These are phyloP conservation scores for Aphanoascus verrucosus DNA, from an alignment of 2,329 filamentous ascomycete genomes.

Conservation along the genomic window DNA sequence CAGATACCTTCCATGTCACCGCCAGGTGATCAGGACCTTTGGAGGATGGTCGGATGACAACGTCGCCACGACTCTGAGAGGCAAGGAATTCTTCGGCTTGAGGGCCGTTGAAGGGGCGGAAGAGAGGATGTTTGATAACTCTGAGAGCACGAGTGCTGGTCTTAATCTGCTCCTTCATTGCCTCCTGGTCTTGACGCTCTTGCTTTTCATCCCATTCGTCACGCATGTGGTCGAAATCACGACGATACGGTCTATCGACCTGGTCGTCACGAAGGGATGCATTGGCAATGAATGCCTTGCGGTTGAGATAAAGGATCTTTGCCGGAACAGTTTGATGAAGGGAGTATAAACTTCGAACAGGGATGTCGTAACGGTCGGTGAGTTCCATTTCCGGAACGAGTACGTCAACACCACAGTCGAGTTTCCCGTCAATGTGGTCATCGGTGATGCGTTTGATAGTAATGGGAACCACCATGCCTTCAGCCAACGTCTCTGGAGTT, in stretches of 20 bases:
- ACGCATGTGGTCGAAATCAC: constrained; percentile 58
- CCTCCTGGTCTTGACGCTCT: constrained; percentile 71
- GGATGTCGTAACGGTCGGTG: constrained; percentile 56
- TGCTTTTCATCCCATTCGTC: constrained; percentile 80
- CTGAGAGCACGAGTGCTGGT: constrained; percentile 75
- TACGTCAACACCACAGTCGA: constrained; percentile 90
- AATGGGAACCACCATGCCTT: constrained; percentile 87
- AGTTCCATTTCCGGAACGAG: constrained; percentile 74
- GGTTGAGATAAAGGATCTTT: constrained; percentile 78
- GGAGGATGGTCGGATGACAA: constrained; percentile 88
- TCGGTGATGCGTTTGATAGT: constrained; percentile 80
- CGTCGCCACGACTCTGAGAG: constrained; percentile 73
- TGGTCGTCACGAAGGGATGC: constrained; percentile 75
- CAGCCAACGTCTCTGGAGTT: constrained; percentile 67
- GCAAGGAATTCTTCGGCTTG: constrained; percentile 92
- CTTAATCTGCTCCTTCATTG: constrained; percentile 75
- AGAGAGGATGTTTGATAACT: constrained; percentile 95
- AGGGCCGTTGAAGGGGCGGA: constrained; percentile 81
- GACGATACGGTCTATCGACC: constrained; percentile 60
- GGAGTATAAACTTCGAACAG: constrained; percentile 62
- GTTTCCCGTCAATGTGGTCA: constrained; percentile 83
- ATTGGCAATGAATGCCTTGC: constrained; percentile 72
- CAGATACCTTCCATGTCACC: constrained; percentile 95
- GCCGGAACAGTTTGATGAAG: constrained; percentile 76
- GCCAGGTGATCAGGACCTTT: constrained; percentile 92